Evolutionary conservation across 257 asterid species (phyloP), one percentile per base, ranked within the genome.

Genomic region (Misopates orontium): DNA sequence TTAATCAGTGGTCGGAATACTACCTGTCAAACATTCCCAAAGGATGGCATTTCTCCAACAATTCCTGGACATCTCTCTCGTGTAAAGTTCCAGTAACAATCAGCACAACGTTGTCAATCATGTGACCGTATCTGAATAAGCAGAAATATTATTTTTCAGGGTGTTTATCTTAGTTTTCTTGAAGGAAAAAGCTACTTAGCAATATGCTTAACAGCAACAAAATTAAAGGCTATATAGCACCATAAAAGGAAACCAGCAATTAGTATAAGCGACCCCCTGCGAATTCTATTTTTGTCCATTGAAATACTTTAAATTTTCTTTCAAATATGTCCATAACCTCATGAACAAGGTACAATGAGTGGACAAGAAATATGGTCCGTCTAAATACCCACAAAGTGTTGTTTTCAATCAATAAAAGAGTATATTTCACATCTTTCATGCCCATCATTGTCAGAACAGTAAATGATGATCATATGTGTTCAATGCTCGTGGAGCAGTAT

Each of bases 1-100:
- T 36, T 1, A 36, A 36, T 36, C 10, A 8, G 1, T 36, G 11
- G 42, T 8, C 62, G 66, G 71, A 39, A 39, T 20, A 72, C n/a
- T 82, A 91, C 98, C 98, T 88, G 80, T 91, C 98, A 80, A 91
- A 91, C 98, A 88, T 91, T 71, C 98, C 98, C 83, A 91, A 67
- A 49, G 98, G 98, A 67, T 91, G 98, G 62, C 98, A 91, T 77
- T 91, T 91, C 85, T 91, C 98, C 82, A 88, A 71, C 81, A 91
- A 75, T 72, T 91, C 98, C 72, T 91, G 95, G 71, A 91, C 96
- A 77, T 91, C 98, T 77, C 98, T 83, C 80, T 88, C 98, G 48
- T 91, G 98, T 86, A 91, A 77, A 56, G 98, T 91, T 71, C 98
- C 98, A 36, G 98, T 91, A 64, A 91, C 95, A 77, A 91, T 86